Base-by-base conservation (phyloP, 495 filamentous ascomycete genomes). In the Penicillium chermesinum region DNA sequence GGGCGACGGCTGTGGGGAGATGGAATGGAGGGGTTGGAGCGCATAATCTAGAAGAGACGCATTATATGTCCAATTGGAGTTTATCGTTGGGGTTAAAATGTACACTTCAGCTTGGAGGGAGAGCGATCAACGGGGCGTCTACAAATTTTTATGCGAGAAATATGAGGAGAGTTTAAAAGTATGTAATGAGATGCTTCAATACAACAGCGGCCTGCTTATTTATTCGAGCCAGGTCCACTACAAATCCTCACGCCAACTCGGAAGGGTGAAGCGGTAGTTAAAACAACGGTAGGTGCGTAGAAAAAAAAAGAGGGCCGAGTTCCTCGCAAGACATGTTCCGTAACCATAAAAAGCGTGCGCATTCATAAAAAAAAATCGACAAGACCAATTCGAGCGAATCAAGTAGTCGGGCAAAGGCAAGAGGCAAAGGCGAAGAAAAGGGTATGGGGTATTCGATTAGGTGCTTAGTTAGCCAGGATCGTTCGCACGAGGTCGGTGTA, bases 401-500 rank as follows among this genome's bases (percentile, higher is more conserved):
- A 57, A 64, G 60, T 59, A n/a, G 59, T 64, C 48, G 42, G 17
- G 25, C 9, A 10, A 27, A 25, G 42, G 30, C 25, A 30, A 10
- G 25, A 10, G 5, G 25, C 4, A 30, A 30, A 5, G n/a, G n/a
- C n/a, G n/a, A n/a, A 30, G 25, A 30, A 10, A 30, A 10, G 25
- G 25, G 25, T 4, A 5, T 5, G 4, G 25, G 25, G 25, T 30
- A 30, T 30, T 30, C 25, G 25, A 30, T 30, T 30, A 30, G 34
- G 35, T n/a, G 40, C 55, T 77, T 78, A 96, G 72, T 96, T 95
- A 65, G 88, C 89, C 53, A 96, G 84, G 68, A 96, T 95, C 32
- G 87, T 95, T 58, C 89, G 87, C 55, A 96, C 91, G 46, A 96
- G 85, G 49, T 96, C 89, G 38, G 84, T 90, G 67, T 98, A 98